These are phyloP conservation scores for Termitomyces sp. DNA, from an alignment of 768 basidiomycete genomes.

Conservation along the genomic window DNA sequence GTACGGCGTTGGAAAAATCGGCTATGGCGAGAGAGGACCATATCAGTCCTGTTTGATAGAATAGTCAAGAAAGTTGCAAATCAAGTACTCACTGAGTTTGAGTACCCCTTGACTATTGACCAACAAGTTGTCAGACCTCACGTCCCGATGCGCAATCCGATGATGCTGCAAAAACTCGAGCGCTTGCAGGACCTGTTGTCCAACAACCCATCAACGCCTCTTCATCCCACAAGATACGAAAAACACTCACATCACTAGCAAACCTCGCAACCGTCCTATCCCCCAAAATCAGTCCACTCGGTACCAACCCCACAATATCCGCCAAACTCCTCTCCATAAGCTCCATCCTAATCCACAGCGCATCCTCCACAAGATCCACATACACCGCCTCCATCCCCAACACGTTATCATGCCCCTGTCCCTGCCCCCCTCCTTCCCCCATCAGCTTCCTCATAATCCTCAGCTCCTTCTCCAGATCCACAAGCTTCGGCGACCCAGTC, in stretches of 20 bases:
- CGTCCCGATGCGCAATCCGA: constrained; percentile 75
- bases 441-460: constrained; percentile 48
- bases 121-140: constrained; percentile 80
- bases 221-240: constrained; percentile 1
- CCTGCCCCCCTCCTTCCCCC: constrained; percentile 35
- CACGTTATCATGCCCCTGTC: constrained; percentile 56
- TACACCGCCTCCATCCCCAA: constrained; percentile 67
- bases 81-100: constrained; percentile 57
- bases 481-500: constrained; percentile 55
- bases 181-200: constrained; percentile 52
- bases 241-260: constrained; percentile 62
- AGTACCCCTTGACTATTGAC: constrained; percentile 64
- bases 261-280: constrained; percentile 73
- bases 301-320: constrained; percentile 65
- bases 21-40: constrained; percentile 32
- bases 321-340: constrained; percentile 86
- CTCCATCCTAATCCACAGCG: constrained; percentile 86
- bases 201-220: neutral
- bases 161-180: constrained; percentile 61
- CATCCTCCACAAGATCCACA: constrained; percentile 58
- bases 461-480: constrained; percentile 59
- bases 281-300: constrained; percentile 55
- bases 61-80: neutral
- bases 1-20: constrained; percentile 77
- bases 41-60: neutral